These are phyloP conservation scores for Zangia roseola DNA, from an alignment of 768 basidiomycete species.

Conservation along the genomic window DNA sequence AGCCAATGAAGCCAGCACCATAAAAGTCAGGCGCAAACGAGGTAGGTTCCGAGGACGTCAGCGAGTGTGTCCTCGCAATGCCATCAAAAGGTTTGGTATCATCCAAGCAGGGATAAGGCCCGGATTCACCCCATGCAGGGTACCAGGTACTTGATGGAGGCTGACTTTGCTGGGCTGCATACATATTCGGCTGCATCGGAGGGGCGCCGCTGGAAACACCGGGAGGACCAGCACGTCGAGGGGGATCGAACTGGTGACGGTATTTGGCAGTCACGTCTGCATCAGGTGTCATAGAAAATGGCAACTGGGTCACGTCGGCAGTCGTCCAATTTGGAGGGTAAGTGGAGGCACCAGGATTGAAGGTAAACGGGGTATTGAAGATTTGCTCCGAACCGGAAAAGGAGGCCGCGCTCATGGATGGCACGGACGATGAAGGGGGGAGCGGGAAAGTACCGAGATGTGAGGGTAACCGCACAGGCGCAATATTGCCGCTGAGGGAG, in stretches of 20 bases:
- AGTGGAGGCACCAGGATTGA: slow-evolving; percentile 20
- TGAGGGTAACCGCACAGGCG: slow-evolving; percentile 27
- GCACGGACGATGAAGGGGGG: slow-evolving; percentile 34
- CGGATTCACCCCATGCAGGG: slow-evolving; percentile 27
- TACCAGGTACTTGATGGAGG: slow-evolving; percentile 21
- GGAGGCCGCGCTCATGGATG: slow-evolving; percentile 25
- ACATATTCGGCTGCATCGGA: slow-evolving; percentile 14
- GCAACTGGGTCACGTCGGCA: slow-evolving; percentile 20
- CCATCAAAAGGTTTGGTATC: slow-evolving; percentile 29
- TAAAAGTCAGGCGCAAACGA: slow-evolving; percentile 25
- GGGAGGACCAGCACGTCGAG: slow-evolving; percentile 34
- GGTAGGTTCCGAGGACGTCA: slow-evolving; percentile 20
- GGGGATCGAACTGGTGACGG: slow-evolving; percentile 44
- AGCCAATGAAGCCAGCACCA: slow-evolving; percentile 16
- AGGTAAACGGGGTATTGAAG: slow-evolving; percentile 32
- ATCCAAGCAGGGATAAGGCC: slow-evolving; percentile 23
- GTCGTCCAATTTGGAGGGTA: slow-evolving; percentile 18
- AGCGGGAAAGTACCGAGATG: slow-evolving; percentile 45
- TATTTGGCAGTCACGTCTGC: slow-evolving; percentile 49
- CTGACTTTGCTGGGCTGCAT: slow-evolving; percentile 17
- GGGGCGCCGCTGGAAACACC: slow-evolving; percentile 5
- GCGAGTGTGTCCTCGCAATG: slow-evolving; percentile 17
- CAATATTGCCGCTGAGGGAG: slow-evolving; percentile 14
- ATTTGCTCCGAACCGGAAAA: slow-evolving; percentile 28
- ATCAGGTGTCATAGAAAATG: slow-evolving; percentile 21